Conservation (phyloP, 495 filamentous ascomycete genomes). For the Penicillium canescens region DNA sequence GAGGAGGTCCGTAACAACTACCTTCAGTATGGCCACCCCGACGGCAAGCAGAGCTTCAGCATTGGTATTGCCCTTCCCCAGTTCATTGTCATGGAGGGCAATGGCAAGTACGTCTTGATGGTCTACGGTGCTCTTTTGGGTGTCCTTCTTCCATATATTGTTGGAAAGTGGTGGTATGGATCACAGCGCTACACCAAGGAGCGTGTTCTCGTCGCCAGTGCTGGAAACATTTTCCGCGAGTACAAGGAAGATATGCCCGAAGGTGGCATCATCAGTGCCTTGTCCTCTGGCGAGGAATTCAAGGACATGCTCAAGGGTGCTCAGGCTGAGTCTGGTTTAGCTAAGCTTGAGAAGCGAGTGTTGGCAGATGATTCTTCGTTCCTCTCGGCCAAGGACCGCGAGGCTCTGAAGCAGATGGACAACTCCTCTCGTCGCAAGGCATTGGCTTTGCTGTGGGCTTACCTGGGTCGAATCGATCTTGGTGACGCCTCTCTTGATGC, state of each 20-base stretch:
- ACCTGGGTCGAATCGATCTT: constrained; percentile 81
- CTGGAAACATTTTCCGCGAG: constrained; percentile 89
- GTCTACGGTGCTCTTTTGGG: constrained; percentile 86
- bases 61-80: constrained; percentile 96
- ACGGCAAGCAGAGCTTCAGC: constrained; percentile 96
- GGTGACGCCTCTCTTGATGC: constrained; percentile 70
- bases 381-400: constrained; percentile 56
- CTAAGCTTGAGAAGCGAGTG: constrained; percentile 79
- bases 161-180: constrained; percentile 98
- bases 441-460: constrained; percentile 91
- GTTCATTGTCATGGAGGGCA: constrained; percentile 88
- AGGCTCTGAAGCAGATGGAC: constrained; percentile 65
- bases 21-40: constrained; percentile 91
- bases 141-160: constrained; percentile 86
- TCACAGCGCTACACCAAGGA: constrained; percentile 90
- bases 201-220: constrained; percentile 84
- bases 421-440: constrained; percentile 79
- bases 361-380: constrained; percentile 55
- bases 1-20: constrained; percentile 97
- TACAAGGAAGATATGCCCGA: constrained; percentile 82
- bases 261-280: constrained; percentile 72
- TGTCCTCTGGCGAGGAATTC: constrained; percentile 84
- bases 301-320: constrained; percentile 69
- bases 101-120: constrained; percentile 91
- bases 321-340: constrained; percentile 70